These are phyloP conservation scores for Saitozyma podzolica DNA, from an alignment of 768 basidiomycete species.

Conservation along the genomic window DNA sequence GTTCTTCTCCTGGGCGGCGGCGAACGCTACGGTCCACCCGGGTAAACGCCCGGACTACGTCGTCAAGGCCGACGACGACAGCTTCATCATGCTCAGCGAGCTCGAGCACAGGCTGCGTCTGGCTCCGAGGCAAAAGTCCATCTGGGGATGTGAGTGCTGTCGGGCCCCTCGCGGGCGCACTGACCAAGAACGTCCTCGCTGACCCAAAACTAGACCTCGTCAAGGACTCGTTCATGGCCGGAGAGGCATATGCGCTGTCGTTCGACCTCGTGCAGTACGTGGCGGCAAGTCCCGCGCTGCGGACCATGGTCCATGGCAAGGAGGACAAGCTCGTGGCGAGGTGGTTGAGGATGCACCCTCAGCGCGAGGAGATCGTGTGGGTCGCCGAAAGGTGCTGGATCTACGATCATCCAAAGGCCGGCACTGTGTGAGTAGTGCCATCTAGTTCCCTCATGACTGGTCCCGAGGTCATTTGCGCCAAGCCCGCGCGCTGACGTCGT, in stretches of 20 bases:
- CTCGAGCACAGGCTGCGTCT: conserved; percentile 84
- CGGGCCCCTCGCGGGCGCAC: conserved; percentile 35
- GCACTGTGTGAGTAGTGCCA: conserved; percentile 72
- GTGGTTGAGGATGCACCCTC: conserved; percentile 87
- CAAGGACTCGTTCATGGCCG: conserved; percentile 72
- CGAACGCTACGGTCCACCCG: conserved; percentile 86
- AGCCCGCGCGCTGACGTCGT: conserved; percentile 12
- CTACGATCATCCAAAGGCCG: conserved; percentile 92
- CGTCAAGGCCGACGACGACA: conserved; percentile 92
- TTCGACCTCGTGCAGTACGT: conserved; percentile 86
- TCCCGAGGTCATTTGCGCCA: too few species aligned
- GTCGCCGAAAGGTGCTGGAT: conserved; percentile 92
- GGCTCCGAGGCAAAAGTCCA: conserved; percentile 62
- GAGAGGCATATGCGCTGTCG: conserved; percentile 86
- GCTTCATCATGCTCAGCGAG: conserved; percentile 92
- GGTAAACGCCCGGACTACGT: conserved; percentile 80
- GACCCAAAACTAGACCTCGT: too few species aligned
- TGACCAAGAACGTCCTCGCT: conserved; percentile 69
- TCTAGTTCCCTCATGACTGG: background rate
- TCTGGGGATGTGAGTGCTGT: conserved; percentile 50
- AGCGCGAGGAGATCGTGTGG: conserved; percentile 73
- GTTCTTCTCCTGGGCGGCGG: conserved; percentile 89
- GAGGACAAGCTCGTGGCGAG: conserved; percentile 87
- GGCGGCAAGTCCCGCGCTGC: conserved; percentile 69
- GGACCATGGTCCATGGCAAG: conserved; percentile 69